phyloP scores from a whole-genome alignment of 1,284 basidiomycete species.

The Phylloboletellus chloephorus region DNA sequence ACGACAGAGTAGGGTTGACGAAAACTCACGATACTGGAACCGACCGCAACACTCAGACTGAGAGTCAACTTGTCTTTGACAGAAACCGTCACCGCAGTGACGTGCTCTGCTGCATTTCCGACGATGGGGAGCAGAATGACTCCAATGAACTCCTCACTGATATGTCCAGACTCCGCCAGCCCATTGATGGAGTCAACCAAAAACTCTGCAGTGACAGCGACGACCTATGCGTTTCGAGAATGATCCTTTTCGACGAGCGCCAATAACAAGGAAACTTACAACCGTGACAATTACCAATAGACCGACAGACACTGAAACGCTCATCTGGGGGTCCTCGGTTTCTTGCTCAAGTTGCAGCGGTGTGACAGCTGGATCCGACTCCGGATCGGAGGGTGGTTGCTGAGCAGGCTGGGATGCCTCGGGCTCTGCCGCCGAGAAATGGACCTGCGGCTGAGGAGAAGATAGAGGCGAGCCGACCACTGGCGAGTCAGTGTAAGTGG shows the following conservation, averaged over 20 bases:
- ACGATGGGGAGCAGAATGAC: slow-evolving; percentile 84
- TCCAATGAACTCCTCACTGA: slow-evolving; percentile 77
- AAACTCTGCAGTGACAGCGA: slow-evolving; percentile 75
- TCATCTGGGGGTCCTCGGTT: slow-evolving; percentile 57
- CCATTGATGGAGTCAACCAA: slow-evolving; percentile 76
- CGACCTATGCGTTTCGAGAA: slow-evolving; percentile 35
- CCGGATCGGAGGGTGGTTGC: slow-evolving; percentile 7
- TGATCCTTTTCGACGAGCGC: neutral
- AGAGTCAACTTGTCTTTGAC: slow-evolving; percentile 72
- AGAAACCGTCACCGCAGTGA: slow-evolving; percentile 80
- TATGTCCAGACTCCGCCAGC: slow-evolving; percentile 44
- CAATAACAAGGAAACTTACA: slow-evolving; percentile 35
- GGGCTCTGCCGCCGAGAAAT: neutral
- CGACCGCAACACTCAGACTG: slow-evolving; percentile 81
- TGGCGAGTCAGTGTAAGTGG: neutral
- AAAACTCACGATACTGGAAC: slow-evolving; percentile 73
- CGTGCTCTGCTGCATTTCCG: slow-evolving; percentile 71
- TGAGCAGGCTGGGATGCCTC: neutral
- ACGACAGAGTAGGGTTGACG: slow-evolving; percentile 2
- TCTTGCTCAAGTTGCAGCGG: slow-evolving; percentile 32
- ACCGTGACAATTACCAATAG: slow-evolving; percentile 61
- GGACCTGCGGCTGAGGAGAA: slow-evolving; percentile 13
- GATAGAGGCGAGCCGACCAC: slow-evolving; percentile 8
- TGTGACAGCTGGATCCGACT: slow-evolving; percentile 5
- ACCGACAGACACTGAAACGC: slow-evolving; percentile 44